Percentiles rank a stretch among this genome's conserved stretches.
Evolutionary conservation across 352 stramenopile species (phyloP).

Genomic region (Phytopythium montanum): DNA sequence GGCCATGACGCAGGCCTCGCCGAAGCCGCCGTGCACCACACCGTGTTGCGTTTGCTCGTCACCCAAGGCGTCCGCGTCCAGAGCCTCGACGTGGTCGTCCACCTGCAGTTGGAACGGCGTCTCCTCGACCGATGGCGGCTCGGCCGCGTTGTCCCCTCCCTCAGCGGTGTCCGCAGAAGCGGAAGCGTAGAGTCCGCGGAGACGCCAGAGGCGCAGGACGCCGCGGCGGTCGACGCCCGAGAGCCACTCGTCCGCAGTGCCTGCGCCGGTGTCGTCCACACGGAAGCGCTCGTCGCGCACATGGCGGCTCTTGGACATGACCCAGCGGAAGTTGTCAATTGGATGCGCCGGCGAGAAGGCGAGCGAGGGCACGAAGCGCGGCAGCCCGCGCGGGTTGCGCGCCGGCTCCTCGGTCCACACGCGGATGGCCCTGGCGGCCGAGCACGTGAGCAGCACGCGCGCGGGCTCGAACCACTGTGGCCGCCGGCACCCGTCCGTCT

Average conservation of each 20-base stretch:
- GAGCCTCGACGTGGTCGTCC: conserved; percentile 18
- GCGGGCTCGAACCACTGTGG: conserved; percentile 73
- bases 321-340: conserved; percentile 72
- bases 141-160: too few relatives aligned
- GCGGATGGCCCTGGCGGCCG: conserved; percentile 35
- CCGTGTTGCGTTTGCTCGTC: neutral
- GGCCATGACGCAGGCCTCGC: conserved; percentile 70
- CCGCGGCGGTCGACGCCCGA: conserved; percentile 63
- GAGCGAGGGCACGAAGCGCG: conserved; percentile 31
- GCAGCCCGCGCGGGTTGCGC: neutral
- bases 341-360: conserved; percentile 48
- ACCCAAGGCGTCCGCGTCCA: neutral
- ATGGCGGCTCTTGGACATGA: conserved; percentile 78
- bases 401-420: conserved; percentile 55
- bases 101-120: conserved; percentile 71
- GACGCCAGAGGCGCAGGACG: conserved; percentile 64
- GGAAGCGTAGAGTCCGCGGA: conserved; percentile 25
- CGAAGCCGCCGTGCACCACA: conserved; percentile 21
- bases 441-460: conserved; percentile 77
- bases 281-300: conserved; percentile 78
- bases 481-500: conserved; percentile 53
- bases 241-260: conserved; percentile 68
- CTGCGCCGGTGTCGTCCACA: conserved; percentile 30
- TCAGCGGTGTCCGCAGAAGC: too few relatives aligned
- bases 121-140: conserved; percentile 34